phyloP scores from a whole-genome alignment of 805 yeast genomes.

The Blastobotrys attinorum region DNA sequence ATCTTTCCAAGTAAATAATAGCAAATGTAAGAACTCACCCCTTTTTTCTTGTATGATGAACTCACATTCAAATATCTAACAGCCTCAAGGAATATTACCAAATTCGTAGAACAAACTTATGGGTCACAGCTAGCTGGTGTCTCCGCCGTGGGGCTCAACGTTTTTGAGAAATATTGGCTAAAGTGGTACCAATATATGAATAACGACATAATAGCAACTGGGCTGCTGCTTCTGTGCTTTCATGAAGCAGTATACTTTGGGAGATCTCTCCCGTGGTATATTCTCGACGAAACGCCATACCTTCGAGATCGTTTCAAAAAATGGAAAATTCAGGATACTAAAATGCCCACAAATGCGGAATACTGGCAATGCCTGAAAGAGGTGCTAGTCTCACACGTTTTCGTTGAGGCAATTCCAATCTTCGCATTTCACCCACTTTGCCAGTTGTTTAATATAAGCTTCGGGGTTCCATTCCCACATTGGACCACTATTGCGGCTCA shows the following conservation, averaged over 20 bases:
- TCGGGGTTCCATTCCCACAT: conserved; percentile 78
- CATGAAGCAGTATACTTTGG: conserved; percentile 91
- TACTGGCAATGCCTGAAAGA: conserved; percentile 88
- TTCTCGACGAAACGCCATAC: conserved; percentile 76
- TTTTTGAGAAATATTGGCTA: conserved; percentile 74
- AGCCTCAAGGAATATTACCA: no score
- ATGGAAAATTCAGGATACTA: conserved; percentile 84
- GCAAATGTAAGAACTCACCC: no score
- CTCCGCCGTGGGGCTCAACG: no score
- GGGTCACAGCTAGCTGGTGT: no score
- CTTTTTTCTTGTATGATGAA: no score
- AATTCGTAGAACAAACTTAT: no score
- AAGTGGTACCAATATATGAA: conserved; percentile 75
- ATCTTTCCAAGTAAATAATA: no score
- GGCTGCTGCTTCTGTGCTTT: conserved; percentile 66
- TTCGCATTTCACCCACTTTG: conserved; percentile 97
- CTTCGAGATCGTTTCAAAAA: no score
- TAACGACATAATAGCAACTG: conserved; percentile 88
- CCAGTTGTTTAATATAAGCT: conserved; percentile 64
- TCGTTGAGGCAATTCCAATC: conserved; percentile 92
- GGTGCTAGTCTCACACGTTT: conserved; percentile 76
- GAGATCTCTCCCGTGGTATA: conserved; percentile 86
- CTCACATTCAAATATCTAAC: no score
- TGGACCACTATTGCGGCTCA: conserved; percentile 51
- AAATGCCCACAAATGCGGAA: conserved; percentile 70